Conservation (phyloP, 768 basidiomycete species). For the Psilocybe tampanensis region DNA sequence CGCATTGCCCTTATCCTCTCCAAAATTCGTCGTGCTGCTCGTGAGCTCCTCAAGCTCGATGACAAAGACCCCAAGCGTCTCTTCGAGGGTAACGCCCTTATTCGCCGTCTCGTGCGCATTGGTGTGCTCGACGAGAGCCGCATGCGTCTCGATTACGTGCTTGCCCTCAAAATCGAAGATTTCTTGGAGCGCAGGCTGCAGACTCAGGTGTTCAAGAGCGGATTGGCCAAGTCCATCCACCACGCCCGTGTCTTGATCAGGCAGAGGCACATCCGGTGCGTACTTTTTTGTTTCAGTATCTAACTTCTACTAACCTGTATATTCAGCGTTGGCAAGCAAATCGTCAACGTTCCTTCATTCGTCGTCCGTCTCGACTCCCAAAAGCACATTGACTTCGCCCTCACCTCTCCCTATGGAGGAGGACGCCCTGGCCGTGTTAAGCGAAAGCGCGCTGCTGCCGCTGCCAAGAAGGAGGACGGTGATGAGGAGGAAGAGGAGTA, state of each 20-base stretch:
- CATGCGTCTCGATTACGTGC: constrained; percentile 99
- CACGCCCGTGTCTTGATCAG: constrained; percentile 98
- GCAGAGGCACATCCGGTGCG: constrained; percentile 96
- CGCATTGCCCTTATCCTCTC: constrained; percentile 97
- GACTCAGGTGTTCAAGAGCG: constrained; percentile 99
- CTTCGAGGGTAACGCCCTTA: constrained; percentile 98
- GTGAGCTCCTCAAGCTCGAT: constrained; percentile 99
- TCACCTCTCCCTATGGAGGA: constrained; percentile 96
- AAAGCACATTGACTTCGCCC: constrained; percentile 99
- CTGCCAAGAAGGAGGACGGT: constrained; percentile 88
- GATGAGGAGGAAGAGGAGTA: constrained; percentile 90
- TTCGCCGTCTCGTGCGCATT: constrained; percentile 95
- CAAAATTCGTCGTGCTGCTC: constrained; percentile 99
- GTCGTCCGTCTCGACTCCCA: constrained; percentile 99
- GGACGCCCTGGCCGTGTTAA: constrained; percentile 95
- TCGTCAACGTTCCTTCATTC: constrained; percentile 98
- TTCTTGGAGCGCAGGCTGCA: constrained; percentile 99
- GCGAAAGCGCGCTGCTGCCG: constrained; percentile 95
- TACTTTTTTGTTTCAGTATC: constrained; percentile 11
- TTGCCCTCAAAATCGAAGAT: constrained; percentile 98
- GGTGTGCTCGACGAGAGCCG: constrained; percentile 99
- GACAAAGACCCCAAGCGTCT: constrained; percentile 99
- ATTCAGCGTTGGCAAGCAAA: constrained; percentile 92
- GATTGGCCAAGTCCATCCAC: constrained; percentile 97
- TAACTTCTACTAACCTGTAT: not conserved